Conservation (phyloP, 1,284 basidiomycete species). For the Coniferiporia weirii region DNA sequence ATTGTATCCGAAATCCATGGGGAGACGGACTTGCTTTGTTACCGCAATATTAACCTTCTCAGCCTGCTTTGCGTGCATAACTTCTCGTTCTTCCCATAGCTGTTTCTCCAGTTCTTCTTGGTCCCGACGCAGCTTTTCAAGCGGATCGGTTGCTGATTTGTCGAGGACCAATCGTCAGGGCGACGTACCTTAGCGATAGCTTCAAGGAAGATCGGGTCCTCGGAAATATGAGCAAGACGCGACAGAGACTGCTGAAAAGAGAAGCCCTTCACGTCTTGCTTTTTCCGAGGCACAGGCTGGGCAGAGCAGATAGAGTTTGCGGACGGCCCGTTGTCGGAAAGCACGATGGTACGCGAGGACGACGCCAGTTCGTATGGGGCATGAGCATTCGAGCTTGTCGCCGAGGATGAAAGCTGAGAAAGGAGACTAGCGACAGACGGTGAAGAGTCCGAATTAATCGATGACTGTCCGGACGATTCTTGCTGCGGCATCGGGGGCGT, state of each 20-base stretch:
- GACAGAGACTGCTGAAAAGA: constrained; percentile 66
- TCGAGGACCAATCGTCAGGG: background rate
- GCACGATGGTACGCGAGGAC: constrained; percentile 15
- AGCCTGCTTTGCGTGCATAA: constrained; percentile 57
- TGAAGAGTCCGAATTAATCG: background rate
- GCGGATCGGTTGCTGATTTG: background rate
- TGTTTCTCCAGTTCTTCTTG: constrained; percentile 61
- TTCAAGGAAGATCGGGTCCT: constrained; percentile 43
- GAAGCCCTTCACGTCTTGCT: constrained; percentile 39
- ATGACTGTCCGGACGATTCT: background rate
- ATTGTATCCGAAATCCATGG: background rate
- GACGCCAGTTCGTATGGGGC: constrained; percentile 4
- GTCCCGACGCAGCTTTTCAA: constrained; percentile 50
- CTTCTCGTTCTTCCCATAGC: constrained; percentile 57
- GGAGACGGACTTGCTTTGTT: constrained; percentile 48
- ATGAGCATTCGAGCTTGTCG: constrained; percentile 19
- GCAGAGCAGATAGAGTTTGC: background rate
- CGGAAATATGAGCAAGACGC: constrained; percentile 45
- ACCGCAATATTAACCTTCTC: constrained; percentile 61
- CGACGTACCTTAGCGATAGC: constrained; percentile 44
- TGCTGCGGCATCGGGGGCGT: background rate
- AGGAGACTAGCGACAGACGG: constrained; percentile 60
- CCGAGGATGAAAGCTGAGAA: constrained; percentile 50
- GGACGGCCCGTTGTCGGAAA: constrained; percentile 1
- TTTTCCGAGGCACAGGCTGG: background rate